Conservation (phyloP, 306 rosid species). For the Glycine tomentella region DNA sequence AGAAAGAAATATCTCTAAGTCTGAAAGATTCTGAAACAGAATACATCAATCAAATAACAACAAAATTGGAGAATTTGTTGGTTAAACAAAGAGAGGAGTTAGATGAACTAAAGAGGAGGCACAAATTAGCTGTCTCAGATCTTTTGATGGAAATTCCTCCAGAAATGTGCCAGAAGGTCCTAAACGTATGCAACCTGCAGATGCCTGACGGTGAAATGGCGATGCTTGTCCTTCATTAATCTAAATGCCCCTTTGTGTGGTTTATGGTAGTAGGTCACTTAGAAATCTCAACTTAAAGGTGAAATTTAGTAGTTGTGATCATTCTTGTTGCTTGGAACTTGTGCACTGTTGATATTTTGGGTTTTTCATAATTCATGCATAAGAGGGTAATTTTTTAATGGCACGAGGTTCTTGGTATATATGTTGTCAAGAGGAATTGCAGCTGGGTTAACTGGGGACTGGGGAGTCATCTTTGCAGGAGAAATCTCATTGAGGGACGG, state of each 20-base stretch:
- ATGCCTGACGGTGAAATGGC: constrained; percentile 43
- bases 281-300: background rate
- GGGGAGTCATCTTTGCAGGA: constrained; percentile 41
- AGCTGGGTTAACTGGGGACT: constrained; percentile 34
- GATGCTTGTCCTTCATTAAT: constrained; percentile 37
- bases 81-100: constrained; percentile 65
- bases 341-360: constrained; percentile 23
- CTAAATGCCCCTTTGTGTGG: background rate
- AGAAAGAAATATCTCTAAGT: constrained; percentile 36
- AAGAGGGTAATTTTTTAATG: constrained; percentile 29
- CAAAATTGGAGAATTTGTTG: constrained; percentile 60
- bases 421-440: constrained; percentile 37
- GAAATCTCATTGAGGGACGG: constrained; percentile 39
- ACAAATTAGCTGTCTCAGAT: constrained; percentile 63
- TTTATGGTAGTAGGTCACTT: constrained; percentile 11
- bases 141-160: constrained; percentile 62
- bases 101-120: constrained; percentile 69
- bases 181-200: constrained; percentile 57
- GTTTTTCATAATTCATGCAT: constrained; percentile 36
- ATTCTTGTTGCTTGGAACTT: constrained; percentile 40
- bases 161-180: constrained; percentile 58
- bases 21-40: constrained; percentile 45
- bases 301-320: constrained; percentile 38
- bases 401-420: constrained; percentile 2
- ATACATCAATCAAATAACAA: constrained; percentile 49